A percentile compares a stretch with the other conserved stretches of the same genome.
Conservation (phyloP, 2,329 filamentous ascomycete species). For the Tothia fuscella region DNA sequence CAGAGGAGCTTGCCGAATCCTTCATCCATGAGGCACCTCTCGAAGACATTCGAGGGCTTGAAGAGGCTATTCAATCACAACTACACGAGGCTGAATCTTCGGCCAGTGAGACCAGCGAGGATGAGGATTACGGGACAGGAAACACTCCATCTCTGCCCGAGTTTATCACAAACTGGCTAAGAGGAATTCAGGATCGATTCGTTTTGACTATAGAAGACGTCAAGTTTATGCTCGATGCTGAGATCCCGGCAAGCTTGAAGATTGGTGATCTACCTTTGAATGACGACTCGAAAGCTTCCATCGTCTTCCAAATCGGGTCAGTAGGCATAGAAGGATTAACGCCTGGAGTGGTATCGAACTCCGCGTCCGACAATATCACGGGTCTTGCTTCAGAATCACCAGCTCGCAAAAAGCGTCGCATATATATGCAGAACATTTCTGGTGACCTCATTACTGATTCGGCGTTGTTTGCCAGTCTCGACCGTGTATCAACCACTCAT, state of each 20-base stretch:
- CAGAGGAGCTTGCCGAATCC: constrained; percentile 62
- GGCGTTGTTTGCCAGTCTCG: constrained; percentile 3
- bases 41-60: constrained; percentile 53
- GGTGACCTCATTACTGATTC: constrained; percentile 5
- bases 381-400: too few relatives aligned
- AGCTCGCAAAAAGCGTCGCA: constrained; percentile 5
- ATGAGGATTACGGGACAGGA: constrained; percentile 61
- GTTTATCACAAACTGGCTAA: constrained; percentile 60
- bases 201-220: constrained; percentile 55
- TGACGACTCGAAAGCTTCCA: constrained; percentile 4
- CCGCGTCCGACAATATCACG: too few relatives aligned
- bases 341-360: background rate
- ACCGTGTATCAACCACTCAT: background rate
- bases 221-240: constrained; percentile 16
- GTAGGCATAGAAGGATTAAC: constrained; percentile 12
- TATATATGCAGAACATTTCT: constrained; percentile 1
- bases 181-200: constrained; percentile 61
- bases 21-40: constrained; percentile 62
- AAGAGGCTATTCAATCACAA: constrained; percentile 49
- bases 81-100: constrained; percentile 2
- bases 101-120: constrained; percentile 52
- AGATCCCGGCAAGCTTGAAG: constrained; percentile 1
- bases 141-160: constrained; percentile 55
- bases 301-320: constrained; percentile 5
- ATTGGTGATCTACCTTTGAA: too few relatives aligned